These are phyloP conservation scores for Chlorokybus atmophyticus DNA, from an alignment of 139 green algal genomes.

Conservation along the genomic window DNA sequence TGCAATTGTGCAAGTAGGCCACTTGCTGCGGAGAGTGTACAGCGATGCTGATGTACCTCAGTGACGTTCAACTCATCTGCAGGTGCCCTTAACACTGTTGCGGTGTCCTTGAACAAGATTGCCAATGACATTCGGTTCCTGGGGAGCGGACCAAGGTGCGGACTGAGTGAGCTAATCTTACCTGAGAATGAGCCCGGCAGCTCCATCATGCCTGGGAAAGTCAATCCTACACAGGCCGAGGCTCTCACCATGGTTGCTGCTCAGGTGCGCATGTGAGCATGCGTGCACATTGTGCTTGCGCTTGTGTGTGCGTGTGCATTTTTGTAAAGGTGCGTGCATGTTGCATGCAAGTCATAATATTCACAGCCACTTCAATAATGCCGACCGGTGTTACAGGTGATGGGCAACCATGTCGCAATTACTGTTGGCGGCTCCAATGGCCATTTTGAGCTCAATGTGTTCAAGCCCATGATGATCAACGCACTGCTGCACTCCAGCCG, in stretches of 20 bases:
- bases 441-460: constrained; percentile 93
- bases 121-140: constrained; percentile 45
- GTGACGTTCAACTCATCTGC: too few species aligned
- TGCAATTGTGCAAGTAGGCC: too few species aligned
- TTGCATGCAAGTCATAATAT: background rate
- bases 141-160: constrained; percentile 59
- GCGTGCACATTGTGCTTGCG: too few species aligned
- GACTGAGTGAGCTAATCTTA: constrained; percentile 82
- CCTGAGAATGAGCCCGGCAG: constrained; percentile 92
- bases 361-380: background rate
- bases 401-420: constrained; percentile 79
- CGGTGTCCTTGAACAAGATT: constrained; percentile 82
- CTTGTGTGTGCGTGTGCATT: too few species aligned
- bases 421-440: constrained; percentile 59
- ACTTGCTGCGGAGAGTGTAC: too few species aligned
- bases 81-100: constrained; percentile 81
- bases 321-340: background rate
- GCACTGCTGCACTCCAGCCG: constrained; percentile 22
- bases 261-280: constrained; percentile 46
- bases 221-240: constrained; percentile 97
- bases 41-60: too few species aligned
- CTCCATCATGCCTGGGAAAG: constrained; percentile 94
- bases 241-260: constrained; percentile 83
- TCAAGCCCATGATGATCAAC: constrained; percentile 58
- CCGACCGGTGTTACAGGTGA: constrained; percentile 57